These are phyloP conservation scores for Marasmius oreades DNA, from an alignment of 1,284 basidiomycete genomes.

Conservation along the genomic window DNA sequence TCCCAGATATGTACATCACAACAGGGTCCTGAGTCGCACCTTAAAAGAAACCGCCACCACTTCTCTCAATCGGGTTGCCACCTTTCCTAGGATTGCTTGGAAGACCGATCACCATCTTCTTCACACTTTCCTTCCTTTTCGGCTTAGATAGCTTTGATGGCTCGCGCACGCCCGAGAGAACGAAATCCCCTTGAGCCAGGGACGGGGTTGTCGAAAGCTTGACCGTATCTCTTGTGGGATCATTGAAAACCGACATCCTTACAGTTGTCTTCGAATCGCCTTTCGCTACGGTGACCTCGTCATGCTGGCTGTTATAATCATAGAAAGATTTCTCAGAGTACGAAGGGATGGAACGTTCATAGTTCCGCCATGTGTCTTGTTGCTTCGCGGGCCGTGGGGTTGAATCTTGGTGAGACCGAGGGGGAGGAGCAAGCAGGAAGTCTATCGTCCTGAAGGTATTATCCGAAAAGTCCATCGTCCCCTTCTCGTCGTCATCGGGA, in stretches of 20 bases:
- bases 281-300: not conserved
- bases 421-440: not conserved
- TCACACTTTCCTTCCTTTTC: not conserved
- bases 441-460: not conserved
- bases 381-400: not conserved
- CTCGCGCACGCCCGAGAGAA: not conserved
- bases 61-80: not conserved
- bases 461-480: not conserved
- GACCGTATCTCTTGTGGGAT: slow-evolving; percentile 12
- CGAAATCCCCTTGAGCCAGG: not conserved
- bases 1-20: not conserved
- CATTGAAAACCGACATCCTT: slow-evolving; percentile 13
- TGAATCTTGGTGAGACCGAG: not conserved
- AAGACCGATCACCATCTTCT: not conserved
- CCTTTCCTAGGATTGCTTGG: not conserved
- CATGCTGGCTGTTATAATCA: not conserved
- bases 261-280: not conserved
- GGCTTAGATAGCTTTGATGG: not conserved
- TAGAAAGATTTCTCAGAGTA: not conserved
- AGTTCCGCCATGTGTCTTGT: not conserved
- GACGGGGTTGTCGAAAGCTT: slow-evolving; percentile 17
- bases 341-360: not conserved
- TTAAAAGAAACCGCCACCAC: not conserved
- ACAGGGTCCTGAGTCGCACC: not conserved
- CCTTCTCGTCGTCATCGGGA: not conserved